These are phyloP conservation scores for Neonectria punicea DNA, from an alignment of 2,329 filamentous ascomycete species.

Conservation along the genomic window DNA sequence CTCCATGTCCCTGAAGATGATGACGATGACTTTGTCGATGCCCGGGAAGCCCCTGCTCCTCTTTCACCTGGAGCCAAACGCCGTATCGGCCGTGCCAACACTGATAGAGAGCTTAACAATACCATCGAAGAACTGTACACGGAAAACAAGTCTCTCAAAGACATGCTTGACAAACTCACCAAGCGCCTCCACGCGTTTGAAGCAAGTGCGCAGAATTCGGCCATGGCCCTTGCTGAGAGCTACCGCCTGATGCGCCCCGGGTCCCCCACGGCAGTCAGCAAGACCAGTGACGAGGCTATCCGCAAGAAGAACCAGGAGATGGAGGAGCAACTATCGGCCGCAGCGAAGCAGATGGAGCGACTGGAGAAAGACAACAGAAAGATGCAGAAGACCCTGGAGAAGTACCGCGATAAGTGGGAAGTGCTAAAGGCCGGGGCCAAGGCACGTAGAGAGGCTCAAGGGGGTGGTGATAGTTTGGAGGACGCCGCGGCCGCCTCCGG, in stretches of 20 bases:
- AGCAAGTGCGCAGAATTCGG: constrained; percentile 87
- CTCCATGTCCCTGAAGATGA: constrained; percentile 66
- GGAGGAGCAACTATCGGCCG: constrained; percentile 71
- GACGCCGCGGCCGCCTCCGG: constrained; percentile 41
- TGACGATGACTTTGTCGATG: constrained; percentile 92
- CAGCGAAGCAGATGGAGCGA: constrained; percentile 70
- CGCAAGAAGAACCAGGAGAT: constrained; percentile 68
- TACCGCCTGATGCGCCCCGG: constrained; percentile 70
- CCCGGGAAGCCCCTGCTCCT: constrained; percentile 71
- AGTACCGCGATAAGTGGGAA: constrained; percentile 71
- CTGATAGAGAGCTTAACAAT: constrained; percentile 65
- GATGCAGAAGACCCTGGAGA: constrained; percentile 65
- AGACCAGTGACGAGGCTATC: constrained; percentile 50
- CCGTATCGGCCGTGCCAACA: constrained; percentile 53
- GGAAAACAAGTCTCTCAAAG: constrained; percentile 88
- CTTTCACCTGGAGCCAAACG: constrained; percentile 56
- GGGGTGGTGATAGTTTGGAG: constrained; percentile 48
- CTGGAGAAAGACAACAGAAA: constrained; percentile 71
- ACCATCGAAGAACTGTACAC: constrained; percentile 88
- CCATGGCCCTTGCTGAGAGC: constrained; percentile 87
- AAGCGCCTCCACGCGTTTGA: constrained; percentile 94
- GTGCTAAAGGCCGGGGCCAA: constrained; percentile 70
- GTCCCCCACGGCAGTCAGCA: constrained; percentile 56
- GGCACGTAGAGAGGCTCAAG: constrained; percentile 60
- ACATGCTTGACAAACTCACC: constrained; percentile 85